phyloP scores from a whole-genome alignment of 2,329 filamentous ascomycete species.

The Diaporthe humulicola region DNA sequence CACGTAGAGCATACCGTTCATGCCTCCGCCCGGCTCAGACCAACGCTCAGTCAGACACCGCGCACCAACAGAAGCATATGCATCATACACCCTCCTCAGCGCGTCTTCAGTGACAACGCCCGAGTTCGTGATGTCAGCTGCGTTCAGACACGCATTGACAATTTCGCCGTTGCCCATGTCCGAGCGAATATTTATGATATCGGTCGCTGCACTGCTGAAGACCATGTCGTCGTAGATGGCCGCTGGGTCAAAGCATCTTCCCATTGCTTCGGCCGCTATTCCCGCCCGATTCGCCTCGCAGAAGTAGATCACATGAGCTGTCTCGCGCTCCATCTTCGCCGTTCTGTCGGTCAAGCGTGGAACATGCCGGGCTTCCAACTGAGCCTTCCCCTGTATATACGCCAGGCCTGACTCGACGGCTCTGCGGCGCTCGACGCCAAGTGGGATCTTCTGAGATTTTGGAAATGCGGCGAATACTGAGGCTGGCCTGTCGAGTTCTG shows the following conservation, averaged over 20 bases:
- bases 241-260: slow-evolving; percentile 23
- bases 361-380: not conserved
- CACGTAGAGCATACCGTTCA: slow-evolving; percentile 17
- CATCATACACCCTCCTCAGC: slow-evolving; percentile 20
- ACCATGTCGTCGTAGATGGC: slow-evolving; percentile 33
- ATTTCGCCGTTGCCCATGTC: slow-evolving; percentile 16
- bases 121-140: slow-evolving; percentile 25
- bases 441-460: slow-evolving; percentile 6
- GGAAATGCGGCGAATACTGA: not conserved
- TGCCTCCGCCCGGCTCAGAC: slow-evolving; percentile 1
- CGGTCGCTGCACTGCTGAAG: slow-evolving; percentile 22
- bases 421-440: slow-evolving; percentile 16
- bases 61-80: slow-evolving; percentile 3
- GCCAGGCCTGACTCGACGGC: slow-evolving; percentile 15
- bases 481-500: not conserved
- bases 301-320: slow-evolving; percentile 19
- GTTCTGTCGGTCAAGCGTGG: slow-evolving; percentile 1
- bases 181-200: slow-evolving; percentile 15
- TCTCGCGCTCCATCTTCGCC: slow-evolving; percentile 13
- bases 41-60: slow-evolving; percentile 32
- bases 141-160: slow-evolving; percentile 19
- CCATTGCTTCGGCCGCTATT: slow-evolving; percentile 27
- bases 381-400: slow-evolving; percentile 11
- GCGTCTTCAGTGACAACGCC: slow-evolving; percentile 16
- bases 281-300: slow-evolving; percentile 29